Evolutionary conservation across 805 yeast genomes (phyloP), one percentile per base, ranked within the genome.

Genomic region (Vanderwaltozyma verrucispora): DNA sequence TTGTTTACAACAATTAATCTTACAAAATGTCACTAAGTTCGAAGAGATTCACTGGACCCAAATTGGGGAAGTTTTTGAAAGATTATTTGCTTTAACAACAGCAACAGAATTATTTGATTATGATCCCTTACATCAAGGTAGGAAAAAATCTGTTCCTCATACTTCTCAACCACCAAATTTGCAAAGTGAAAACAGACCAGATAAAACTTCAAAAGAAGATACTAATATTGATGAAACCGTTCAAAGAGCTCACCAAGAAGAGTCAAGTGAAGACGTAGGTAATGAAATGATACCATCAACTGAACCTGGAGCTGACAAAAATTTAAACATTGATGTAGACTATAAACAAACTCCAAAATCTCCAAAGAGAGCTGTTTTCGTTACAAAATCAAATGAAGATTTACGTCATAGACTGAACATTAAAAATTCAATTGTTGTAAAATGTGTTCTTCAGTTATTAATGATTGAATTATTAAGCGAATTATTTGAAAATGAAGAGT

Each of bases 391-490:
- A 36, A 49, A 62, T 17, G 71, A 65, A 21, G 62, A 68, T 27
- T 37, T 64, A 29, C 66, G 60, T 28, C 61, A 65, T 38, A 69
- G 68, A 48, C 60, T 75, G 16, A 71, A 66, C 41, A 74, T 74
- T 17, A 80, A 78, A 51, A 77, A 85, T 20, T 69, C 81, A 0
- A 85, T 89, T 53, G 95, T 92, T 30, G 85, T 87, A 32, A 88
- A 88, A 59, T 86, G 96, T 62, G 94, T 92, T 17, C 65, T 89
- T 47, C 97, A 92, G 54, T 65, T 89, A 40, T 69, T 88, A 51
- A 75, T 92, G 75, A 87, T 92, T 50, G 95, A 89, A 56, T 74
- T 85, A 0, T 67, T 86, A 19, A 76, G 83, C 42, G 97, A 87
- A 50, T 62, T 89, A 34, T 75, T 87, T 56, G 86, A 80, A 33